Base-by-base conservation (phyloP, 192 early-diverging fungal genomes). In the Umbelopsis ramanniana region DNA sequence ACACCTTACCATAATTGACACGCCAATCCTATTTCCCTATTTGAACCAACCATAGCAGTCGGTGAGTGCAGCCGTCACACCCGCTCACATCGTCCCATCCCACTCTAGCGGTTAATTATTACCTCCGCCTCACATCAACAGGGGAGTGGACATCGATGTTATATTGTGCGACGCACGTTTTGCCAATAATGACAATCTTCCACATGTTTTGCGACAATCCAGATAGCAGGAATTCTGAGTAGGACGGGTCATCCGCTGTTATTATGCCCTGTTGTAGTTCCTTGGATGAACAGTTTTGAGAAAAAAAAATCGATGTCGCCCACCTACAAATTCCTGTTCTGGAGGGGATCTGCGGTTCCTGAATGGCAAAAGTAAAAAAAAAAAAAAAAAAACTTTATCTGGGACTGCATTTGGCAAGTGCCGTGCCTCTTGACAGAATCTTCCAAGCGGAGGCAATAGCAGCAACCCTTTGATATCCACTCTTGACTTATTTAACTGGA, bases 321-420 rank as follows among this genome's bases (percentile, higher is more conserved):
- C 40, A 43, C 17, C 1, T 15, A 9, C 48, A 4, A 50, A 10
- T 15, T 4, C 48, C 48, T 29, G 17, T 26, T 5, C 33, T 37
- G 57, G 57, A 29, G 57, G 57, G 12, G 57, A 63, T 63, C 57
- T 63, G 26, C 33, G 57, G 57, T 63, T 37, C 57, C 57, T 63
- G 57, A 37, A 63, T 14, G 19, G 19, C 14, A 10, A 50, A 43
- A 43, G 6, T 1, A 43, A 43, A 29, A 29, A 29, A 29, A 29
- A 29, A 43, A 43, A 43, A 43, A 43, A 11, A 43, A 7, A 37
- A 63, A 63, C 57, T 63, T 14, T 38, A 38, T 50, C 48, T 50
- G 48, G n/a, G 48, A 8, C 48, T 50, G 19, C 17, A 50, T 50
- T 50, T 50, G n/a, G n/a, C 19, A 21, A 50, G n/a, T n/a, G n/a